Conservation (phyloP, 257 asterid species). For the Solanum ossicruentum region DNA sequence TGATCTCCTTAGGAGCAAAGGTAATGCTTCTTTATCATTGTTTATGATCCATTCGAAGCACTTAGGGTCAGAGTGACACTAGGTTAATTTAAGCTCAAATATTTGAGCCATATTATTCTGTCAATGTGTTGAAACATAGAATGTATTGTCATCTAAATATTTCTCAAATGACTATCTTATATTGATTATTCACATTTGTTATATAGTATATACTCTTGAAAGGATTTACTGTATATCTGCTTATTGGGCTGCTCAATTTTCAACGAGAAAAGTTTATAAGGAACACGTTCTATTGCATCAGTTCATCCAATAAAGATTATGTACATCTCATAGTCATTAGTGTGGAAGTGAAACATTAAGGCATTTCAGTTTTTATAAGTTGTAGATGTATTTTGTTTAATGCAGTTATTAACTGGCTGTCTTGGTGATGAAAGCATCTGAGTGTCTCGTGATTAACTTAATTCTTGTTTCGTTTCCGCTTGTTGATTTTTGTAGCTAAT, state of each 20-base stretch:
- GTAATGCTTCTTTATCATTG: slow-evolving; percentile 17
- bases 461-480: not conserved
- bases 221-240: not conserved
- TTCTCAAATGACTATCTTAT: not conserved
- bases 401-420: not conserved
- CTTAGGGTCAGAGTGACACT: not conserved
- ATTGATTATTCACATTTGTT: not conserved
- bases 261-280: not conserved
- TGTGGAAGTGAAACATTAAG: not conserved
- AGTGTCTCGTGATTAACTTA: not conserved
- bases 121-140: not conserved
- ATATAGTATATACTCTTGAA: not conserved
- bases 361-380: not conserved
- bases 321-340: not conserved
- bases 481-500: slow-evolving; percentile 25
- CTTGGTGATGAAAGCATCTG: not conserved
- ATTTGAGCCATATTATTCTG: not conserved
- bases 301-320: not conserved
- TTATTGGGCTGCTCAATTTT: not conserved
- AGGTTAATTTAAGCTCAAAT: not conserved
- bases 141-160: not conserved
- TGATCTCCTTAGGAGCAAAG: slow-evolving; percentile 39
- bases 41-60: slow-evolving; percentile 13
- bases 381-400: not conserved
- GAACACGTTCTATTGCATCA: not conserved